These are phyloP conservation scores for Grifola frondosa DNA, from an alignment of 1,284 basidiomycete species.

Conservation along the genomic window DNA sequence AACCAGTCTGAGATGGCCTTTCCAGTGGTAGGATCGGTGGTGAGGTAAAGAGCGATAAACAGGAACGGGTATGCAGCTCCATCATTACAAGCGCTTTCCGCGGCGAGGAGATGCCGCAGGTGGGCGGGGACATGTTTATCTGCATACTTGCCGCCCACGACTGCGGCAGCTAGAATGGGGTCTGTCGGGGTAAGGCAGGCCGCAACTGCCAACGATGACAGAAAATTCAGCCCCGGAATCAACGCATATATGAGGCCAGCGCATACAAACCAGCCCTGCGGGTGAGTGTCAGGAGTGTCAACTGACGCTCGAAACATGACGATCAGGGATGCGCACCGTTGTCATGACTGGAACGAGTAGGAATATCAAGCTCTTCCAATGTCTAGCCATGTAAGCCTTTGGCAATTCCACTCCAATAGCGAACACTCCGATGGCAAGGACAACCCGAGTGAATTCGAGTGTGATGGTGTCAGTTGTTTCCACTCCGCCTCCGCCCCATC, in stretches of 20 bases:
- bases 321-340: slow-evolving; percentile 59
- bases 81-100: slow-evolving; percentile 93
- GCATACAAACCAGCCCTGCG: slow-evolving; percentile 88
- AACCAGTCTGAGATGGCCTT: slow-evolving; percentile 82
- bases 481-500: slow-evolving; percentile 67
- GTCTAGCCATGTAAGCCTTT: slow-evolving; percentile 87
- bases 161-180: slow-evolving; percentile 86
- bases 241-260: slow-evolving; percentile 88
- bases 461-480: slow-evolving; percentile 70
- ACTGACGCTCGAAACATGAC: background rate
- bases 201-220: slow-evolving; percentile 85
- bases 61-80: slow-evolving; percentile 97
- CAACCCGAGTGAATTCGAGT: slow-evolving; percentile 91
- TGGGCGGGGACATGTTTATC: slow-evolving; percentile 98
- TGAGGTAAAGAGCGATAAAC: slow-evolving; percentile 90
- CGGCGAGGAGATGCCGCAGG: slow-evolving; percentile 86
- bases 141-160: slow-evolving; percentile 97
- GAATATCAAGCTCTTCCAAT: slow-evolving; percentile 89
- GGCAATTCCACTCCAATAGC: slow-evolving; percentile 96
- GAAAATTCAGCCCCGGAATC: slow-evolving; percentile 84
- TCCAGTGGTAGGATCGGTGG: slow-evolving; percentile 66
- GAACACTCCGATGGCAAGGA: slow-evolving; percentile 96
- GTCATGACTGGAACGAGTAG: slow-evolving; percentile 89
- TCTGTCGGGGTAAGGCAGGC: slow-evolving; percentile 97
- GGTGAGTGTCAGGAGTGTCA: slow-evolving; percentile 1